Percentiles rank a stretch among this genome's conserved stretches.
These are phyloP conservation scores for Xylaria scruposa DNA, from an alignment of 495 filamentous ascomycete species.

Conservation along the genomic window DNA sequence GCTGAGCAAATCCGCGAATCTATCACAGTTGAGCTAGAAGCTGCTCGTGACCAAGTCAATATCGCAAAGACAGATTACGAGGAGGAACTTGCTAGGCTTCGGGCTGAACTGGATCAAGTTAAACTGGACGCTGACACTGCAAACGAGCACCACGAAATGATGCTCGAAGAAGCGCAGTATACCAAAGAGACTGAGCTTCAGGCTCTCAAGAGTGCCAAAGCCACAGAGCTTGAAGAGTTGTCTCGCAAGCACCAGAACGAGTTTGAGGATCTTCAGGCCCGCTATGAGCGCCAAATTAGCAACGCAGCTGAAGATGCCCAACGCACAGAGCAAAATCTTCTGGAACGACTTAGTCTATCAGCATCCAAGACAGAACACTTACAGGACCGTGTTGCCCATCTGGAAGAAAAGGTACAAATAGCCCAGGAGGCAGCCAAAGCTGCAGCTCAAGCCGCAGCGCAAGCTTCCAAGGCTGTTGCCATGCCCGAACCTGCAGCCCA, in stretches of 20 bases:
- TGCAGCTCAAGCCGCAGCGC: constrained; percentile 82
- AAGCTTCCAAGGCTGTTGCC: constrained; percentile 75
- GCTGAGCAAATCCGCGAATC: constrained; percentile 76
- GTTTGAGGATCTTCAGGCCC: constrained; percentile 67
- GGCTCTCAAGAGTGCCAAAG: constrained; percentile 64
- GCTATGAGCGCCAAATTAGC: constrained; percentile 74
- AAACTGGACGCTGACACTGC: constrained; percentile 75
- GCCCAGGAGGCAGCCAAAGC: constrained; percentile 89
- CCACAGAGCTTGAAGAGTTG: constrained; percentile 67
- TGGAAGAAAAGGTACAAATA: constrained; percentile 90
- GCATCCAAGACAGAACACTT: constrained; percentile 80
- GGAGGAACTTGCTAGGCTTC: constrained; percentile 69
- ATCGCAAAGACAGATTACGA: constrained; percentile 79
- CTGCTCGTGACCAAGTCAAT: constrained; percentile 82
- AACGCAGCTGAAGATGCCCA: constrained; percentile 76
- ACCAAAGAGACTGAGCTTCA: constrained; percentile 69
- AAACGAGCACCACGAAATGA: constrained; percentile 74
- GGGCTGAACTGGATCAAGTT: constrained; percentile 72
- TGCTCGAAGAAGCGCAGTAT: constrained; percentile 75
- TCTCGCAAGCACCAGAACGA: constrained; percentile 74
- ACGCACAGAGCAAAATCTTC: constrained; percentile 68
- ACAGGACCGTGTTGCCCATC: constrained; percentile 77
- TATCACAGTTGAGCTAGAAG: constrained; percentile 81
- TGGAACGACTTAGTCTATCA: constrained; percentile 75
- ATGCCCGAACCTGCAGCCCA: constrained; percentile 41